phyloP scores from a whole-genome alignment of 2,329 filamentous ascomycete species.

The Colletotrichum lentis region DNA sequence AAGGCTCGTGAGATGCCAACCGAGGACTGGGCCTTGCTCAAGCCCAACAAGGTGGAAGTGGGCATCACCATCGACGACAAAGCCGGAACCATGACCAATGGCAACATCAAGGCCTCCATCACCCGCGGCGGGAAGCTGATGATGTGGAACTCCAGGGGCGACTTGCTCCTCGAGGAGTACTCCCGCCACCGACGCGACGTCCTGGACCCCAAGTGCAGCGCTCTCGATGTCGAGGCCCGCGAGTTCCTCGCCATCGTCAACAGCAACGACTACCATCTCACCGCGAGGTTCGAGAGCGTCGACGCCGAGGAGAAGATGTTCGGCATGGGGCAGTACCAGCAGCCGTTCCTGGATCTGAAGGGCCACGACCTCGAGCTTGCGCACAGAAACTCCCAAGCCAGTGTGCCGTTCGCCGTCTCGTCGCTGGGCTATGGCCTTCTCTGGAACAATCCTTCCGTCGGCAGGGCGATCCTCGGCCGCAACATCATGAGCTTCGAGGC shows the following conservation, averaged over 20 bases:
- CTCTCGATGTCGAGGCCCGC: slow-evolving; percentile 62
- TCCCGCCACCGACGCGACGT: slow-evolving; percentile 45
- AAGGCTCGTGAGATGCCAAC: slow-evolving; percentile 48
- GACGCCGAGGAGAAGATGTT: slow-evolving; percentile 64
- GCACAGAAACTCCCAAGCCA: slow-evolving; percentile 69
- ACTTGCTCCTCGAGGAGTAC: slow-evolving; percentile 46
- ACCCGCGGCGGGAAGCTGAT: slow-evolving; percentile 44
- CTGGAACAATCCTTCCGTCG: slow-evolving; percentile 70
- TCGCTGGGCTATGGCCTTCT: slow-evolving; percentile 67
- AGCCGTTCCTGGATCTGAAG: slow-evolving; percentile 66
- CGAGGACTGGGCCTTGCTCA: slow-evolving; percentile 51
- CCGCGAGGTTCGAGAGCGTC: slow-evolving; percentile 63
- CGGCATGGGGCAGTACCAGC: slow-evolving; percentile 73
- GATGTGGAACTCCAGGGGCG: slow-evolving; percentile 43
- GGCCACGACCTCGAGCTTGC: slow-evolving; percentile 67
- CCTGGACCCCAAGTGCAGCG: slow-evolving; percentile 63
- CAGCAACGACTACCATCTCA: slow-evolving; percentile 59
- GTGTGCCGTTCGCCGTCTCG: slow-evolving; percentile 66
- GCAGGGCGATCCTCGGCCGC: slow-evolving; percentile 64
- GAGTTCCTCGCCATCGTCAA: slow-evolving; percentile 62
- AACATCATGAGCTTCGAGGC: slow-evolving; percentile 69
- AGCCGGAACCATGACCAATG: slow-evolving; percentile 43
- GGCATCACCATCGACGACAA: slow-evolving; percentile 40
- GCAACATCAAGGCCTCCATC: slow-evolving; percentile 45
- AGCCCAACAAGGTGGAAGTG: slow-evolving; percentile 16